These are phyloP conservation scores for Thraustochytrium striatum DNA, from an alignment of 352 stramenopile species.

Conservation along the genomic window DNA sequence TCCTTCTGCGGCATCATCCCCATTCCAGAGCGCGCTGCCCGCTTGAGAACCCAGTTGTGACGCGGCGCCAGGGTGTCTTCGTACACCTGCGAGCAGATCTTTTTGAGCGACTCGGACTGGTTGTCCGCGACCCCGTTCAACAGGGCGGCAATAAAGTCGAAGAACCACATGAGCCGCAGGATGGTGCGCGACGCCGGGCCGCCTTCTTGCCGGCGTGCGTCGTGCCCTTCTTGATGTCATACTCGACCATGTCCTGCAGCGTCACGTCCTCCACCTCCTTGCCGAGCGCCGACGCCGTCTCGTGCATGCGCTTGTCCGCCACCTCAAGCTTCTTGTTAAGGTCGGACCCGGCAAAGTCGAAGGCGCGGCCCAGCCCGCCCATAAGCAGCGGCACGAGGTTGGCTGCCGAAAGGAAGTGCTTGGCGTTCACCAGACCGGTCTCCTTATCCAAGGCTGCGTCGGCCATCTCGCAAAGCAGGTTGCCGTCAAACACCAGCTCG, in stretches of 20 bases:
- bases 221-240: slow-evolving; percentile 2
- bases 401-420: neutral
- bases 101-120: neutral
- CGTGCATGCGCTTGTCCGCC: neutral
- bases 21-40: slow-evolving; percentile 32
- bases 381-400: slow-evolving; percentile 1
- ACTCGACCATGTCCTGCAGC: slow-evolving; percentile 37
- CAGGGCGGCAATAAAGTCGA: slow-evolving; percentile 31
- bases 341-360: slow-evolving; percentile 19
- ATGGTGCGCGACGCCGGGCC: slow-evolving; percentile 19
- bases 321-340: slow-evolving; percentile 19
- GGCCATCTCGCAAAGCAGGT: neutral
- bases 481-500: slow-evolving; percentile 4
- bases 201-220: slow-evolving; percentile 42
- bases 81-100: slow-evolving; percentile 36
- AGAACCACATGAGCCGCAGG: slow-evolving; percentile 38
- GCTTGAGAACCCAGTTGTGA: slow-evolving; percentile 24
- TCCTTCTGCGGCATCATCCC: neutral
- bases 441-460: neutral
- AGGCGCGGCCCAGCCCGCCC: slow-evolving; percentile 23
- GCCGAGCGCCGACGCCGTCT: slow-evolving; percentile 12
- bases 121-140: neutral
- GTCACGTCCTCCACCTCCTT: neutral
- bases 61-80: slow-evolving; percentile 18
- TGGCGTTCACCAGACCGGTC: neutral